phyloP scores from a whole-genome alignment of 805 yeast species.

The Starmera quercuum region DNA sequence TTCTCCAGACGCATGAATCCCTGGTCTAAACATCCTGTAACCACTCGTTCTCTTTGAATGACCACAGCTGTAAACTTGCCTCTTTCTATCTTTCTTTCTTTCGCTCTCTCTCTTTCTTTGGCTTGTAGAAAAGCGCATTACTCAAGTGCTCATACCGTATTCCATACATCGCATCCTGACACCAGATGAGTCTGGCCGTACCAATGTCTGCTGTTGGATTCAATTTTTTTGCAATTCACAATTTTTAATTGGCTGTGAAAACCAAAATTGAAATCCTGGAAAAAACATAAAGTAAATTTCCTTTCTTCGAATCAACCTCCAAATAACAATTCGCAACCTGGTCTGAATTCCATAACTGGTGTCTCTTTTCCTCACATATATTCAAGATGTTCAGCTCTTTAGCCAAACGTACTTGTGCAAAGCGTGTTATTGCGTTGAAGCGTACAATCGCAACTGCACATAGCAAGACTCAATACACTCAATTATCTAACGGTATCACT shows the following conservation, averaged over 20 bases:
- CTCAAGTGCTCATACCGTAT: no score
- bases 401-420: constrained; percentile 12
- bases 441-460: constrained; percentile 54
- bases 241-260: constrained; percentile 11
- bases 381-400: constrained; percentile 19
- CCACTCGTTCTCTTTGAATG: no score
- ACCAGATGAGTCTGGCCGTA: constrained; percentile 1
- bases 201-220: constrained; percentile 2
- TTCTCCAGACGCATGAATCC: not conserved
- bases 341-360: constrained; percentile 3
- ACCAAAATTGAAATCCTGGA: not conserved
- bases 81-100: no score
- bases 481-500: constrained; percentile 66
- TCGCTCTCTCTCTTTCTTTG: no score
- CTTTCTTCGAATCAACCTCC: not conserved
- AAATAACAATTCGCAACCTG: not conserved
- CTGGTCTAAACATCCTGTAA: not conserved
- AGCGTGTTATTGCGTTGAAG: constrained; percentile 12
- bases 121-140: no score
- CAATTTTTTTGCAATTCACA: constrained; percentile 13
- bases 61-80: no score
- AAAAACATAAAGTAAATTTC: constrained; percentile 1
- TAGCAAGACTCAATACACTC: constrained; percentile 60
- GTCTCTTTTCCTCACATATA: constrained; percentile 1
- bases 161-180: no score